These are phyloP conservation scores for Globisporangium echinulatum DNA, from an alignment of 352 stramenopile genomes.

Conservation along the genomic window DNA sequence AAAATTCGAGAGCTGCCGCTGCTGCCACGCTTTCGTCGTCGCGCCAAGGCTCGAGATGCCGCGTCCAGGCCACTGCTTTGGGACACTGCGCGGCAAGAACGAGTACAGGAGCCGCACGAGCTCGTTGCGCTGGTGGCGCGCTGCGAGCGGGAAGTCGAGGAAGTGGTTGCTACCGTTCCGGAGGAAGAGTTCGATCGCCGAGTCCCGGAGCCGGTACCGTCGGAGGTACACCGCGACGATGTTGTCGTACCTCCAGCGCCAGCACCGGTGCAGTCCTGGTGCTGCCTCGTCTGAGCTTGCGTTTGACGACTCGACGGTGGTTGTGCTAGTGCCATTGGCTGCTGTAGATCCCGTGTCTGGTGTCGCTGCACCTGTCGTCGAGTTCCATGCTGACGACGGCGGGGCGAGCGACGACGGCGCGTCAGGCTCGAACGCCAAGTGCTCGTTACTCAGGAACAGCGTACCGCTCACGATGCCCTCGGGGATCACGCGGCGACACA, in stretches of 20 bases:
- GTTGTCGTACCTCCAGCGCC: conserved; percentile 77
- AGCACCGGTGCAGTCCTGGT: conserved; percentile 62
- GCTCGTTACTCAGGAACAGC: conserved; percentile 57
- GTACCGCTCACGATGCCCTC: conserved; percentile 66
- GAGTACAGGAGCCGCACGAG: conserved; percentile 66
- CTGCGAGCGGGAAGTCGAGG: conserved; percentile 66
- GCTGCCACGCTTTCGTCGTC: conserved; percentile 79
- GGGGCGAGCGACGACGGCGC: conserved; percentile 8
- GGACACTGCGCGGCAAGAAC: conserved; percentile 55
- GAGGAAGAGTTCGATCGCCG: conserved; percentile 78
- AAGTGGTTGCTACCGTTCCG: conserved; percentile 76
- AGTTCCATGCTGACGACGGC: neutral
- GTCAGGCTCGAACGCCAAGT: conserved; percentile 61
- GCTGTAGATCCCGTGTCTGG: too few relatives aligned
- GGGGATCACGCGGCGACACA: conserved; percentile 64
- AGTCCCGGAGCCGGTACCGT: conserved; percentile 77
- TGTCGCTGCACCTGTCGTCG: too few relatives aligned
- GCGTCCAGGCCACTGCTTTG: conserved; percentile 75
- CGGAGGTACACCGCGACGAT: conserved; percentile 72
- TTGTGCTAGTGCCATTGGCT: neutral
- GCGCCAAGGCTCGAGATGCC: conserved; percentile 34
- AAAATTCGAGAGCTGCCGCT: conserved; percentile 84
- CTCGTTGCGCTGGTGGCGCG: conserved; percentile 74
- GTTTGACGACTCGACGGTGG: neutral
- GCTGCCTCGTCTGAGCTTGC: conserved; percentile 40